These are phyloP conservation scores for Berberis vulgaris DNA, from an alignment of 164 flowering plant species.

Conservation along the genomic window DNA sequence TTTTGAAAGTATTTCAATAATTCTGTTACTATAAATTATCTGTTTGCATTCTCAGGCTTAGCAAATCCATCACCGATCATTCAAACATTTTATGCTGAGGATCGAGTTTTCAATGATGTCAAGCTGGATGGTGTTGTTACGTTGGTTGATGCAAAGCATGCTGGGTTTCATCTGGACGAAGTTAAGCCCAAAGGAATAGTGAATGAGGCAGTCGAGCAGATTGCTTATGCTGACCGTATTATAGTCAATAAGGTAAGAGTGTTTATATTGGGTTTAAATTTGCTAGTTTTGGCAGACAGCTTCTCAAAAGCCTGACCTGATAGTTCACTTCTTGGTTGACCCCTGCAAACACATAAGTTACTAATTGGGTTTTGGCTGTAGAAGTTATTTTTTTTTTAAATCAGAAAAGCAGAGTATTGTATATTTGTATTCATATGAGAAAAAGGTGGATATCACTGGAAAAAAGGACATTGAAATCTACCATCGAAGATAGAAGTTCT, in stretches of 20 bases:
- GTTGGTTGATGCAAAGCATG: conserved; percentile 95
- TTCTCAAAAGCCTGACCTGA: background rate
- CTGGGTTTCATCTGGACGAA: conserved; percentile 64
- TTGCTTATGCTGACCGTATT: conserved; percentile 89
- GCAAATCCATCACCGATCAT: conserved; percentile 98
- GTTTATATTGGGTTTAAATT: background rate
- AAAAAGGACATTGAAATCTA: no score
- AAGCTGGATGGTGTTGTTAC: conserved; percentile 98
- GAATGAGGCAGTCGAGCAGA: conserved; percentile 94
- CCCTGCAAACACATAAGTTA: no score
- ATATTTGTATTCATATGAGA: no score
- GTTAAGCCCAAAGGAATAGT: conserved; percentile 88
- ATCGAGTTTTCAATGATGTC: conserved; percentile 74
- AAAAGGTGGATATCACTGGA: no score
- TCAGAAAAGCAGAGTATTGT: no score
- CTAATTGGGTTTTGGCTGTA: no score
- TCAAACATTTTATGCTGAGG: conserved; percentile 98
- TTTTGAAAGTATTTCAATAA: no score
- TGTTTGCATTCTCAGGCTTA: conserved; percentile 41
- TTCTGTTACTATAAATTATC: no score
- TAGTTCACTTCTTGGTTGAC: no score
- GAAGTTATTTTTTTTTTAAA: no score
- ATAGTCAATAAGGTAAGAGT: conserved; percentile 81
- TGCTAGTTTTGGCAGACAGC: background rate
- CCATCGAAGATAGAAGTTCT: no score